Conservation (phyloP, 805 yeast genomes). For the Kazachstania kunashirensis region DNA sequence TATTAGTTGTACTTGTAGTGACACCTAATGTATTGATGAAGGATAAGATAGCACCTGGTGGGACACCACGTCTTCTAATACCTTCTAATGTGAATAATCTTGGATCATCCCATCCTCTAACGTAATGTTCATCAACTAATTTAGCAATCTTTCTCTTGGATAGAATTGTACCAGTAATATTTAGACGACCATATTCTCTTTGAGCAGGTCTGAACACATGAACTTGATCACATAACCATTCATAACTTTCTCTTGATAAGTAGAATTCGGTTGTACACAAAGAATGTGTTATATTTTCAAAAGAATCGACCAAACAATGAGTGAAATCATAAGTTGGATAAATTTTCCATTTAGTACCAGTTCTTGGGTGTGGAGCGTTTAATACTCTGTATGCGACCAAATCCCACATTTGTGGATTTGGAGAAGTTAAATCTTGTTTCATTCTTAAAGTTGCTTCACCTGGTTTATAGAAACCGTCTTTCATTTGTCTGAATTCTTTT, state of each 20-base stretch:
- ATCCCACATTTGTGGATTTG: constrained; percentile 99
- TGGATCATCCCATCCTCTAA: constrained; percentile 98
- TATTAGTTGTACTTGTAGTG: constrained; percentile 85
- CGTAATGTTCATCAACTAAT: constrained; percentile 69
- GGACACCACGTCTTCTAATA: constrained; percentile 92
- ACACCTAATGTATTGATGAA: constrained; percentile 95
- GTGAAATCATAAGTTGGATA: constrained; percentile 99
- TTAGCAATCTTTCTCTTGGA: constrained; percentile 94
- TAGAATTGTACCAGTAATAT: constrained; percentile 86
- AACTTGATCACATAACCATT: constrained; percentile 94
- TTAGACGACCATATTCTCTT: constrained; percentile 95
- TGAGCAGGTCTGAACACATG: constrained; percentile 97
- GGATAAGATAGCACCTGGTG: constrained; percentile 93
- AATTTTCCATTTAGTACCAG: constrained; percentile 95
- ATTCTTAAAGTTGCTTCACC: constrained; percentile 94
- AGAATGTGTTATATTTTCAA: constrained; percentile 93
- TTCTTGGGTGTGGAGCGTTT: constrained; percentile 88
- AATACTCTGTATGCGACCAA: constrained; percentile 92
- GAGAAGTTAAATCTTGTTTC: constrained; percentile 86
- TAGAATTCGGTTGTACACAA: constrained; percentile 94
- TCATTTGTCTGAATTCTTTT: constrained; percentile 79
- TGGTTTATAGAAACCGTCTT: constrained; percentile 75
- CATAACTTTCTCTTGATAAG: constrained; percentile 87
- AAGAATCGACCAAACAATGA: constrained; percentile 96
- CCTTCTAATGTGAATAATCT: constrained; percentile 91